Base-by-base conservation (phyloP, 2,329 filamentous ascomycete genomes). In the Coniochaeta sp. region DNA sequence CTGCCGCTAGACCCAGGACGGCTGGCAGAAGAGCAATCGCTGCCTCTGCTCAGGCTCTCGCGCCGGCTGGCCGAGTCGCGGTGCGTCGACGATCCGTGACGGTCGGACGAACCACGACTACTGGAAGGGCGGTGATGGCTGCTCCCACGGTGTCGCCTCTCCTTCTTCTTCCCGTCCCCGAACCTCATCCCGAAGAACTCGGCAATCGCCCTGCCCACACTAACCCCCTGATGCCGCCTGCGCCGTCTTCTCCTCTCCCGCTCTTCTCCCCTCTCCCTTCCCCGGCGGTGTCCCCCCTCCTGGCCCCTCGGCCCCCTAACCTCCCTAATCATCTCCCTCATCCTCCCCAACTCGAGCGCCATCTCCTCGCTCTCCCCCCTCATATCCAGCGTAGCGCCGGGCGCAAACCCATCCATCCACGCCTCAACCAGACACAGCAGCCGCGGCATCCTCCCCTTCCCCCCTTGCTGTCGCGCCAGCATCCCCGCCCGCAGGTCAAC, bases 401-500 rank as follows among this genome's bases (percentile, higher is more conserved):
- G 7, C 2, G 22, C 24, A 14, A 52, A 52, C 4, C 2, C 54
- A 38, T 56, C 60, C 54, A 80, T 75, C 78, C 79, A 83, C 7
- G 72, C 72, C 24, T 79, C 74, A 1, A 82, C 67, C 30, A 79
- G 60, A 26, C 69, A 69, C 58, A 70, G 64, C 7, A 82, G 63
- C 10, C 73, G 72, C 22, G 79, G 77, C 42, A 32, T 3, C 19
- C 60, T 58, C 16, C 57, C 4, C 59, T 68, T 68, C 24, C 64
- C 63, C 36, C n/a, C n/a, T n/a, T n/a, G n/a, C n/a, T n/a, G n/a
- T n/a, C 81, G 74, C 34, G 75, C 74, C 10, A 76, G 30, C 59
- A 83, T 65, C 44, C 73, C 70, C 3, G 79, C 75, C 30, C 77
- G 69, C 34, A 86, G 65, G 64, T 82, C 80, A 6, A 71, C 67